phyloP scores from a whole-genome alignment of 495 filamentous ascomycete genomes.

The Aspergillus asperescens region DNA sequence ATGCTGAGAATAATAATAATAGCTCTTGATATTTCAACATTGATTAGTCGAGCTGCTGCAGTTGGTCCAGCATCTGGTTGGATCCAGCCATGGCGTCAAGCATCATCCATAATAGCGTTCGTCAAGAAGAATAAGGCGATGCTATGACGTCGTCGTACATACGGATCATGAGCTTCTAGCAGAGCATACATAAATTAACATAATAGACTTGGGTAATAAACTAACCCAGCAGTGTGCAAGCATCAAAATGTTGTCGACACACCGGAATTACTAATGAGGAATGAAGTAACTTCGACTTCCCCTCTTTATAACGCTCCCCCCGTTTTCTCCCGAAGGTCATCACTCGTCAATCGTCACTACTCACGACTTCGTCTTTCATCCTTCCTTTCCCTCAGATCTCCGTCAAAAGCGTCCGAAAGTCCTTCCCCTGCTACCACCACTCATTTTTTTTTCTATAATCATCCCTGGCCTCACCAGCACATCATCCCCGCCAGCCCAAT shows the following conservation, averaged over 20 bases:
- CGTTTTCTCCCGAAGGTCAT: neutral
- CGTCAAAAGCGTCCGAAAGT: neutral
- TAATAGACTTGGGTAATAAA: slow-evolving; percentile 1
- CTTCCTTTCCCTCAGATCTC: neutral
- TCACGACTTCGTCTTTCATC: slow-evolving; percentile 4
- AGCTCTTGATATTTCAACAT: neutral
- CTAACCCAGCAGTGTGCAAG: neutral
- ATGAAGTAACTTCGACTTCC: slow-evolving; percentile 2
- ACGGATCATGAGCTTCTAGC: neutral
- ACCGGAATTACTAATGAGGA: slow-evolving; percentile 8
- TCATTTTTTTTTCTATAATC: neutral
- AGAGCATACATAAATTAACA: neutral
- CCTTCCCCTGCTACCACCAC: neutral
- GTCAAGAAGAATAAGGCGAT: neutral
- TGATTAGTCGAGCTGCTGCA: neutral
- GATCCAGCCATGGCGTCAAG: neutral
- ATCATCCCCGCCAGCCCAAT: neutral
- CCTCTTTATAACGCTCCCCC: slow-evolving; percentile 1
- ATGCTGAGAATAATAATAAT: neutral
- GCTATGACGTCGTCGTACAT: slow-evolving; percentile 2
- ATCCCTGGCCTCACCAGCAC: neutral
- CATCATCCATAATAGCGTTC: neutral
- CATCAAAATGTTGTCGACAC: neutral
- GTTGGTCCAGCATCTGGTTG: neutral
- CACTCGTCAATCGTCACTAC: neutral